phyloP scores from a whole-genome alignment of 176 grass and related monocot species.

The Bolboschoenus planiculmis region DNA sequence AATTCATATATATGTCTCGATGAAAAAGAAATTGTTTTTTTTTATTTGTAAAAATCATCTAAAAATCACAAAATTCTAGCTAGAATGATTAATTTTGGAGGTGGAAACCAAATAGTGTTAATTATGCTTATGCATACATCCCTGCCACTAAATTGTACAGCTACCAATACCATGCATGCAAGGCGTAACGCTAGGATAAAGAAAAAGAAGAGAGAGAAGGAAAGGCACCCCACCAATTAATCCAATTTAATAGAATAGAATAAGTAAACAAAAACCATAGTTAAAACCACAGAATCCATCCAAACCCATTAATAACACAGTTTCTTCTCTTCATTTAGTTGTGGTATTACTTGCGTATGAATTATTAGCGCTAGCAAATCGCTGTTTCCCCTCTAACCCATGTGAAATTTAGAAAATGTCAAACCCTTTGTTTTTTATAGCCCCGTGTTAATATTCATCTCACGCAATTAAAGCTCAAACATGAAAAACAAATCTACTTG shows the following conservation, averaged over 20 bases:
- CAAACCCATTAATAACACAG: not conserved
- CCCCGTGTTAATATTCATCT: constrained; percentile 19
- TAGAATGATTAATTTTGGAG: not conserved
- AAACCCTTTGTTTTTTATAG: constrained; percentile 16
- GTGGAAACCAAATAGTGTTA: not conserved
- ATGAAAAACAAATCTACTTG: not conserved
- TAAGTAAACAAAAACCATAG: not conserved
- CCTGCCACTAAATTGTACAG: constrained; percentile 12
- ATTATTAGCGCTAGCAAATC: not conserved
- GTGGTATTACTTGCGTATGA: not conserved
- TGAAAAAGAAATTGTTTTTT: too few species aligned
- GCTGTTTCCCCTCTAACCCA: not conserved
- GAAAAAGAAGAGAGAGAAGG: constrained; percentile 1
- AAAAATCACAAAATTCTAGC: too few species aligned
- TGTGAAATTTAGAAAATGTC: constrained; percentile 23
- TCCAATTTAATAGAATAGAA: constrained; percentile 4
- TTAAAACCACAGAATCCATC: constrained; percentile 3
- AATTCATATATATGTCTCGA: not conserved
- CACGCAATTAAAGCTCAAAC: constrained; percentile 21
- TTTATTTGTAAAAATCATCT: too few species aligned
- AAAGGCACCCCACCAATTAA: constrained; percentile 15
- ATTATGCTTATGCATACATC: constrained; percentile 3
- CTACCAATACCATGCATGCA: constrained; percentile 7
- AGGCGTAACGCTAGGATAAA: constrained; percentile 15
- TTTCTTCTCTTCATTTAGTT: constrained; percentile 7